These are phyloP conservation scores for Kodamaea fungicola DNA, from an alignment of 1,139 yeast species.

Conservation along the genomic window DNA sequence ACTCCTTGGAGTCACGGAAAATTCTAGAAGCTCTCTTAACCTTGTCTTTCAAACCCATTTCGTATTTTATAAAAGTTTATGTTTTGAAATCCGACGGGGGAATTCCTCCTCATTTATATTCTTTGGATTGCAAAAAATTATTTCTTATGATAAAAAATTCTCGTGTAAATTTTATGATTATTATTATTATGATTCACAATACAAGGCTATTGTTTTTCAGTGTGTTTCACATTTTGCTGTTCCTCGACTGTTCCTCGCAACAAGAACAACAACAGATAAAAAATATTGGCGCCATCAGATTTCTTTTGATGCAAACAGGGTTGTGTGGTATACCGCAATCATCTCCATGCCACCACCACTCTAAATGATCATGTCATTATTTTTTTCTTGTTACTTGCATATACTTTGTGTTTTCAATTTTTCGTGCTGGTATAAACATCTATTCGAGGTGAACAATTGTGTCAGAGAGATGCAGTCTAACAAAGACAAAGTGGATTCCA, in stretches of 20 bases:
- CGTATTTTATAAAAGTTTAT: background rate
- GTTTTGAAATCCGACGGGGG: conserved; percentile 3
- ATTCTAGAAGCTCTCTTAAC: conserved; percentile 46
- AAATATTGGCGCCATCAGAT: background rate
- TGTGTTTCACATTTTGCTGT: background rate
- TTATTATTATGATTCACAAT: background rate
- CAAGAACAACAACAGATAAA: background rate
- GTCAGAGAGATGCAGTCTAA: no score
- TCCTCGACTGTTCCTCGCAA: conserved; percentile 1
- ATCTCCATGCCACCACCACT: no score
- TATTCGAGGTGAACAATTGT: no score
- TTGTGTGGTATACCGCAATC: no score
- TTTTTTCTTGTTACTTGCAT: no score
- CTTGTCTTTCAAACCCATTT: conserved; percentile 45
- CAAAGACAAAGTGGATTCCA: no score
- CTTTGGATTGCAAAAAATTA: conserved; percentile 3
- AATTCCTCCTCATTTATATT: conserved; percentile 5
- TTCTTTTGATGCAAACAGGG: background rate
- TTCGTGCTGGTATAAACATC: no score
- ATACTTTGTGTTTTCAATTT: no score
- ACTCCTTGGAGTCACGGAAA: conserved; percentile 35
- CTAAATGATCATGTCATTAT: no score
- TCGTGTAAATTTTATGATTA: conserved; percentile 6
- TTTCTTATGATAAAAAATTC: background rate
- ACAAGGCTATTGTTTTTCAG: background rate